Conservation (phyloP, 2,329 filamentous ascomycete species). For the Paraphoma chrysanthemicola region DNA sequence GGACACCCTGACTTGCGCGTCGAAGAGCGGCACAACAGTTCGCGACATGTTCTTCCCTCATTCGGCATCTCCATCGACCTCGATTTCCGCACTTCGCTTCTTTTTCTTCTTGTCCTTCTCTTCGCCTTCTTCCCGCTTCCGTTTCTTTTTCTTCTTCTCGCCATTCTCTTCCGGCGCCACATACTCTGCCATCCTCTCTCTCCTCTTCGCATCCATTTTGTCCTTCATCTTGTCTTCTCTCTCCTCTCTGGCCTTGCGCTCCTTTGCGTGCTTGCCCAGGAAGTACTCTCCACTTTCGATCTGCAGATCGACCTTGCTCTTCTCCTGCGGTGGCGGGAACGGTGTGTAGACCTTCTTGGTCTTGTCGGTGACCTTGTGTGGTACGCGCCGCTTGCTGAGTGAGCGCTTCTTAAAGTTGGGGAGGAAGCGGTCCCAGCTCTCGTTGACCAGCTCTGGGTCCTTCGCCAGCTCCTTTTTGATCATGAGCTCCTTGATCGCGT, state of each 20-base stretch:
- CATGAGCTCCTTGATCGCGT: conserved; percentile 96
- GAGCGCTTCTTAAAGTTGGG: conserved; percentile 97
- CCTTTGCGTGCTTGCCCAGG: conserved; percentile 89
- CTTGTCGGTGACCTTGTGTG: conserved; percentile 90
- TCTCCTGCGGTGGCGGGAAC: conserved; percentile 95
- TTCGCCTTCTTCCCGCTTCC: conserved; percentile 57
- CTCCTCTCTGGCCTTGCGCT: conserved; percentile 79
- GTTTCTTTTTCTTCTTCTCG: conserved; percentile 57
- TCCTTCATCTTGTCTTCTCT: conserved; percentile 82
- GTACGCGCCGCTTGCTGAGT: conserved; percentile 81
- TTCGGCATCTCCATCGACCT: conserved; percentile 35
- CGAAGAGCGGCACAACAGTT: not conserved
- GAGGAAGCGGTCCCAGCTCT: conserved; percentile 95
- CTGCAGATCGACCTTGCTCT: conserved; percentile 98
- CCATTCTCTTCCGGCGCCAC: conserved; percentile 81
- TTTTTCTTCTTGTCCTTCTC: conserved; percentile 57
- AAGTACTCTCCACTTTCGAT: conserved; percentile 99
- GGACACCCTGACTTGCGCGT: not conserved
- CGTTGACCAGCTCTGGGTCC: conserved; percentile 82
- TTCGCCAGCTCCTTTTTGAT: conserved; percentile 92
- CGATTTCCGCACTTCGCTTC: conserved; percentile 41
- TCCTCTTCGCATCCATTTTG: conserved; percentile 88
- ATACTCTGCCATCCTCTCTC: conserved; percentile 84
- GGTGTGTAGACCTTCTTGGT: conserved; percentile 93
- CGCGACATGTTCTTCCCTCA: conserved; percentile 1